Evolutionary conservation across 768 basidiomycete species (phyloP).

Genomic region (Pulveroboletus sp.): DNA sequence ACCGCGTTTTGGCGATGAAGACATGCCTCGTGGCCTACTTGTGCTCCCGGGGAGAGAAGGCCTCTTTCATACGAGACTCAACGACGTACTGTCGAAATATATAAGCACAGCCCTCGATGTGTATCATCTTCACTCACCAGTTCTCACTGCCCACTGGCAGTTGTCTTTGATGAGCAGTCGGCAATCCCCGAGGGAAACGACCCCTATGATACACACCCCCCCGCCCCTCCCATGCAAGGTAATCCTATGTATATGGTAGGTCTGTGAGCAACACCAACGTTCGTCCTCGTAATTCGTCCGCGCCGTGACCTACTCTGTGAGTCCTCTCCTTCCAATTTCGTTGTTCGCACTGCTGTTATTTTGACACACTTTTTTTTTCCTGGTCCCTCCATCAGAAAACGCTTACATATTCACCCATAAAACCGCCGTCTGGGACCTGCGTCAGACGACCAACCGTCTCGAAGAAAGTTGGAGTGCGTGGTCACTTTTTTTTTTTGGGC

Average conservation of each 20-base stretch:
- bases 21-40: conserved; percentile 6
- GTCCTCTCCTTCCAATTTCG: conserved; percentile 10
- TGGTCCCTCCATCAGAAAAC: background rate
- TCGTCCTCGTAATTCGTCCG: conserved; percentile 23
- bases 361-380: background rate
- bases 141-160: background rate
- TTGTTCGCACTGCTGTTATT: conserved; percentile 17
- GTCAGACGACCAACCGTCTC: conserved; percentile 3
- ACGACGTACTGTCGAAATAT: conserved; percentile 15
- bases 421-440: background rate
- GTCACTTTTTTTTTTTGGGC: background rate
- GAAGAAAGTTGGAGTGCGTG: no score
- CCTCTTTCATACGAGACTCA: conserved; percentile 8
- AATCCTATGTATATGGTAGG: conserved; percentile 12
- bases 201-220: conserved; percentile 11
- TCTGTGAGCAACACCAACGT: conserved; percentile 22
- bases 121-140: background rate
- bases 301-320: conserved; percentile 9
- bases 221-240: background rate
- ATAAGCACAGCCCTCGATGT: conserved; percentile 8
- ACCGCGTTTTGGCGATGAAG: conserved; percentile 15
- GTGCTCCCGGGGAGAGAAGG: background rate
- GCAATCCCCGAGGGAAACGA: conserved; percentile 13
- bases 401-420: conserved; percentile 9
- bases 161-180: conserved; percentile 7